phyloP scores from a whole-genome alignment of 805 yeast species.

The Phaffomyces antillensis region DNA sequence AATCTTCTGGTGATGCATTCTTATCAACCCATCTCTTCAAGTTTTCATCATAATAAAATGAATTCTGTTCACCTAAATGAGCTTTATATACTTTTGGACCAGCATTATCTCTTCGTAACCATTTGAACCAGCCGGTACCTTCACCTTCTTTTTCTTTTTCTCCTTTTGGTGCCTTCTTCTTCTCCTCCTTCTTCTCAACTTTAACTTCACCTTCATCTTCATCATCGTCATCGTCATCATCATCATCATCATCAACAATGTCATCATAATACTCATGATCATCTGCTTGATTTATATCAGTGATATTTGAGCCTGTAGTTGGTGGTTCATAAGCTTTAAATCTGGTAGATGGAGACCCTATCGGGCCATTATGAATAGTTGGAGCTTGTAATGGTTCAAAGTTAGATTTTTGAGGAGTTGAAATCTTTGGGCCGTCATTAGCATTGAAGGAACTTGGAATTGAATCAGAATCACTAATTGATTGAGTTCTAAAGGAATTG shows the following conservation, averaged over 20 bases:
- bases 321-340: constrained; percentile 22
- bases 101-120: constrained; percentile 51
- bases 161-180: constrained; percentile 14
- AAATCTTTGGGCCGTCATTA: not conserved
- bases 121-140: constrained; percentile 43
- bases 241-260: constrained; percentile 34
- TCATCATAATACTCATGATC: constrained; percentile 42
- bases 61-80: constrained; percentile 72
- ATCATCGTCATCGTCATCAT: constrained; percentile 26
- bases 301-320: constrained; percentile 12
- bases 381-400: constrained; percentile 11
- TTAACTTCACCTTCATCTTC: constrained; percentile 15
- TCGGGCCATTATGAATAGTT: not conserved
- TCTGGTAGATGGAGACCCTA: constrained; percentile 22
- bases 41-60: constrained; percentile 75
- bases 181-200: constrained; percentile 8
- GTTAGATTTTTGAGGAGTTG: constrained; percentile 5
- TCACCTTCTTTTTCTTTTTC: constrained; percentile 13
- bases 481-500: constrained; percentile 5
- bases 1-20: constrained; percentile 59
- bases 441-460: constrained; percentile 3
- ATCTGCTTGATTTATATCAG: constrained; percentile 27
- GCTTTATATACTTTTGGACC: constrained; percentile 77
- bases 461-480: constrained; percentile 2
- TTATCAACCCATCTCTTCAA: constrained; percentile 82